Evolutionary conservation across 192 early-diverging fungal genomes (phyloP).

Genomic region (Haplosporangium gracile): DNA sequence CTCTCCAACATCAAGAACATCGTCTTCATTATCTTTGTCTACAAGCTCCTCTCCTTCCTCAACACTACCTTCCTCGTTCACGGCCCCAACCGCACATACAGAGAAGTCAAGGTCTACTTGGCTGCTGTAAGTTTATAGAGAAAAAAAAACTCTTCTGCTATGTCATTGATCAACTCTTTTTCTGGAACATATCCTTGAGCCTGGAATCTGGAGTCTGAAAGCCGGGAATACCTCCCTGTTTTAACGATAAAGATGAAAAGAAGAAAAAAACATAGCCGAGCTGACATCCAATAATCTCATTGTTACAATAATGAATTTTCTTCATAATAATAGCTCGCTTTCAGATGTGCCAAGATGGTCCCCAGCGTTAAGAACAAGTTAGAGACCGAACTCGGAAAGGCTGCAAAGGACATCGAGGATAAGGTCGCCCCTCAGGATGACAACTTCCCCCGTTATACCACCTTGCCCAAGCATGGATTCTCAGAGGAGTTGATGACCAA

Average conservation of each 20-base stretch:
- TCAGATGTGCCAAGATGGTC: conserved; percentile 61
- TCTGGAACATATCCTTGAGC: conserved; percentile 3
- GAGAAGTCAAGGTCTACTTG: conserved; percentile 58
- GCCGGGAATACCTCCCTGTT: too few relatives aligned
- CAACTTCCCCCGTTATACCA: conserved; percentile 71
- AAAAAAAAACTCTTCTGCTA: neutral
- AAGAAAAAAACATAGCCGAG: neutral
- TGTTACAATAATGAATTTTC: neutral
- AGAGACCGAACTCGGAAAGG: conserved; percentile 82
- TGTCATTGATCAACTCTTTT: conserved; percentile 4
- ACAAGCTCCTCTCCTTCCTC: conserved; percentile 59
- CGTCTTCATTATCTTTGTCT: conserved; percentile 71
- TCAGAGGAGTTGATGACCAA: conserved; percentile 69
- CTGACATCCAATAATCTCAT: neutral
- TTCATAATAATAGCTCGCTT: conserved; percentile 53
- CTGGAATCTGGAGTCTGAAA: neutral
- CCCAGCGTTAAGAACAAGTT: conserved; percentile 74
- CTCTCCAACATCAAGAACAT: conserved; percentile 69
- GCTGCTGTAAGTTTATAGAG: conserved; percentile 58
- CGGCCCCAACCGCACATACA: conserved; percentile 65
- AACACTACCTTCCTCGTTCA: conserved; percentile 65
- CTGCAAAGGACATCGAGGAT: conserved; percentile 83
- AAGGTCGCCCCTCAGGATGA: conserved; percentile 76
- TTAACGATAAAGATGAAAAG: too few relatives aligned
- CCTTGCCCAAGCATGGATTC: conserved; percentile 77